Evolutionary conservation across 176 grass and related monocot genomes (phyloP).

Genomic region (Pharus latifolius): DNA sequence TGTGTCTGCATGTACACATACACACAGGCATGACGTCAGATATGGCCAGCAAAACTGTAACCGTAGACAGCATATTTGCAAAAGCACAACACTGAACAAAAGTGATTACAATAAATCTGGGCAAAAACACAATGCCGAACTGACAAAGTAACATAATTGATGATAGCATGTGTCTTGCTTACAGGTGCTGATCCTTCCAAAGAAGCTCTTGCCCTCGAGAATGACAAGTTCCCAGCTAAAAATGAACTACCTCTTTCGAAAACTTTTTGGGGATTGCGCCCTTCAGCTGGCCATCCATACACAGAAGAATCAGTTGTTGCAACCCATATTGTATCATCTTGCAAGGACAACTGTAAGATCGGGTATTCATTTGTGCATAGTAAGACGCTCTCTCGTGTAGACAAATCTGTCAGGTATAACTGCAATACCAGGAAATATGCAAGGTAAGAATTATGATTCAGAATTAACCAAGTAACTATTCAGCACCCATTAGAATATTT

Average conservation of each 20-base stretch:
- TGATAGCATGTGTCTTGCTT: conserved; percentile 28
- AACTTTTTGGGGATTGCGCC: conserved; percentile 50
- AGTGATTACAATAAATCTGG: not conserved
- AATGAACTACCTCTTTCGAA: conserved; percentile 91
- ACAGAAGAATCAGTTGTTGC: conserved; percentile 81
- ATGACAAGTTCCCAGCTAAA: conserved; percentile 97
- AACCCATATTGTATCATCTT: conserved; percentile 91
- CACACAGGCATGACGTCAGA: not conserved
- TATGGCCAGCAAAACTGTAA: not conserved
- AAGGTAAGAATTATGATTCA: conserved; percentile 10
- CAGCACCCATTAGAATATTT: not conserved
- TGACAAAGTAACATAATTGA: conserved; percentile 2
- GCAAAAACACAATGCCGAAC: not conserved
- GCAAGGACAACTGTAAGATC: conserved; percentile 75
- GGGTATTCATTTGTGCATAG: conserved; percentile 76
- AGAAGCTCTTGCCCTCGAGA: conserved; percentile 86
- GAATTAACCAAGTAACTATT: not conserved
- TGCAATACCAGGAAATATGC: conserved; percentile 21
- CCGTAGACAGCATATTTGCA: not conserved
- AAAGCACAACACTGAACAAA: no score
- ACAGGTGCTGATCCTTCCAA: conserved; percentile 96
- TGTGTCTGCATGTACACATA: not conserved
- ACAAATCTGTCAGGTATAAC: conserved; percentile 84
- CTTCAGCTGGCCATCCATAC: conserved; percentile 78
- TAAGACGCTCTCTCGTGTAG: conserved; percentile 85